phyloP scores from a whole-genome alignment of 805 yeast genomes.

The Hanseniaspora mollemarum region DNA sequence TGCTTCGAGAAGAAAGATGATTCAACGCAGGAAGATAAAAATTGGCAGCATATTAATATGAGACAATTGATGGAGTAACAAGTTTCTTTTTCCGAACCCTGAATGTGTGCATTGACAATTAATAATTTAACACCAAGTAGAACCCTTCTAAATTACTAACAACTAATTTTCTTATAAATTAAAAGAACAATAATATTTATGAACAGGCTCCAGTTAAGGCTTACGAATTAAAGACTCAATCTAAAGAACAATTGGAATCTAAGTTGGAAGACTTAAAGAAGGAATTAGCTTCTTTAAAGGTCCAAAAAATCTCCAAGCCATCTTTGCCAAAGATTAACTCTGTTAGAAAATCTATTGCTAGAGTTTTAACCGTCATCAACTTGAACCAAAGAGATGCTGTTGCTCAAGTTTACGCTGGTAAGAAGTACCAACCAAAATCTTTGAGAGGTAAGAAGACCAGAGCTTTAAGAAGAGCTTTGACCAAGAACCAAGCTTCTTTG shows the following conservation, averaged over 20 bases:
- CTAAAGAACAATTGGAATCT: conserved; percentile 90
- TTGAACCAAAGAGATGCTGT: conserved; percentile 90
- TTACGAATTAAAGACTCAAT: conserved; percentile 91
- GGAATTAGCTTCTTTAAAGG: conserved; percentile 91
- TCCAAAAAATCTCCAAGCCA: conserved; percentile 85
- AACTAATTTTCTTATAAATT: no score
- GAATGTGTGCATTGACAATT: neutral
- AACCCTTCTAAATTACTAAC: conserved; percentile 8
- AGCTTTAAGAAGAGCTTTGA: conserved; percentile 95
- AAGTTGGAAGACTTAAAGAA: conserved; percentile 93
- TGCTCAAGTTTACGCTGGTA: conserved; percentile 87
- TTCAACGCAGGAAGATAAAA: no score
- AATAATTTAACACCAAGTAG: conserved; percentile 9
- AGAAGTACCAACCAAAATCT: conserved; percentile 95
- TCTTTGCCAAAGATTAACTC: conserved; percentile 92
- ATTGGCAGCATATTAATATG: no score
- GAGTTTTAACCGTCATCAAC: conserved; percentile 94
- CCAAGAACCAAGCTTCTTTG: conserved; percentile 72
- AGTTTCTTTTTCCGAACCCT: neutral
- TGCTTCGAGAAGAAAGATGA: no score
- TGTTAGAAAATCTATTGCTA: conserved; percentile 97
- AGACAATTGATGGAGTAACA: no score
- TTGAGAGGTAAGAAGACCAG: conserved; percentile 99
- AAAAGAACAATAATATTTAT: conserved; percentile 15
- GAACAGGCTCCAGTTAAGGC: conserved; percentile 77